Conservation (phyloP, 306 rosid species). For the Quercus alba region DNA sequence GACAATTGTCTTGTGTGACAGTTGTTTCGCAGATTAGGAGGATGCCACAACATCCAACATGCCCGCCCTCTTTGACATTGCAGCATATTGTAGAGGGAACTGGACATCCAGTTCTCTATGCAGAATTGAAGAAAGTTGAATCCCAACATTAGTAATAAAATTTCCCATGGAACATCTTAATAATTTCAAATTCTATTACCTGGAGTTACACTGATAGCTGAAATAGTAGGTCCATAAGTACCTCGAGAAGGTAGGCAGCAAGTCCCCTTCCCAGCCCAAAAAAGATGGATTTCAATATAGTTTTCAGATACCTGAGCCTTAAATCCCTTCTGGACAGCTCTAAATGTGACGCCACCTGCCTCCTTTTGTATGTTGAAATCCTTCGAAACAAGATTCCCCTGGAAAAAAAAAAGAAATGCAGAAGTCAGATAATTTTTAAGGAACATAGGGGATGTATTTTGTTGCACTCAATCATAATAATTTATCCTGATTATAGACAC, state of each 20-base stretch:
- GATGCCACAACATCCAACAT: neutral
- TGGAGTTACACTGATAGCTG: conserved; percentile 71
- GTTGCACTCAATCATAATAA: neutral
- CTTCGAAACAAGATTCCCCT: conserved; percentile 57
- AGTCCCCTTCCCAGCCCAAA: conserved; percentile 93
- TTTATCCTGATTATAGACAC: neutral
- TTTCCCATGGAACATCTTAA: neutral
- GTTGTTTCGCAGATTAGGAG: neutral
- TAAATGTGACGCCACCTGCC: conserved; percentile 51
- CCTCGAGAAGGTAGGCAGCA: conserved; percentile 64
- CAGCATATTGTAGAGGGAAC: neutral
- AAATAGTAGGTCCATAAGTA: conserved; percentile 72
- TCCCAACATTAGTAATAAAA: neutral
- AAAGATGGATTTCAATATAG: conserved; percentile 69
- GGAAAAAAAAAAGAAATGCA: neutral
- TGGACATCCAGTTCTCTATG: neutral
- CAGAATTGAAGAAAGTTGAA: neutral
- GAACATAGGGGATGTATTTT: neutral
- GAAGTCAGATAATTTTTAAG: neutral
- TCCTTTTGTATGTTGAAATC: conserved; percentile 66
- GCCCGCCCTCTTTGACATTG: neutral
- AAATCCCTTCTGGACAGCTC: conserved; percentile 35
- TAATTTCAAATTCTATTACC: conserved; percentile 35
- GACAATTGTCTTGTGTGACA: neutral
- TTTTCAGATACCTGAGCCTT: conserved; percentile 51